These are phyloP conservation scores for Penicillium paradoxum DNA, from an alignment of 495 filamentous ascomycete genomes.

Conservation along the genomic window DNA sequence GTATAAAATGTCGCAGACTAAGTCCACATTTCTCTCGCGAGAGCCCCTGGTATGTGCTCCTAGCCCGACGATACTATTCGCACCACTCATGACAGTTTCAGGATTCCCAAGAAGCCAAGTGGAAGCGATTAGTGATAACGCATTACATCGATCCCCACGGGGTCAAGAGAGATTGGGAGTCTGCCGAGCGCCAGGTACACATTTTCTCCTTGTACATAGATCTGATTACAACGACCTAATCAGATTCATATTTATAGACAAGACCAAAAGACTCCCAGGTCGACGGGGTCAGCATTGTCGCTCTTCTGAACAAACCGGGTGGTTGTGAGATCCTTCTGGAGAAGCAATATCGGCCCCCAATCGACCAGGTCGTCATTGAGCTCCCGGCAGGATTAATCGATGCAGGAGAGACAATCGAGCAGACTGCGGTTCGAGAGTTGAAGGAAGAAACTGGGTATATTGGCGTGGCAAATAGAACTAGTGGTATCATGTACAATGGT, in stretches of 20 bases:
- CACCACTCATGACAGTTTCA: constrained; percentile 4
- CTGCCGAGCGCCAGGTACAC: constrained; percentile 55
- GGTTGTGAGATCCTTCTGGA: constrained; percentile 67
- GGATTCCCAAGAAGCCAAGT: constrained; percentile 52
- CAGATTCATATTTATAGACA: constrained; percentile 34
- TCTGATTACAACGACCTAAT: background rate
- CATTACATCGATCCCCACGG: constrained; percentile 63
- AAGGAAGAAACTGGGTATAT: constrained; percentile 84
- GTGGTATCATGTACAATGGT: constrained; percentile 81
- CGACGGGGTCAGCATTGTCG: constrained; percentile 78
- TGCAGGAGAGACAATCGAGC: constrained; percentile 61
- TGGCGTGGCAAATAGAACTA: constrained; percentile 56
- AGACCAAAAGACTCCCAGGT: constrained; percentile 58
- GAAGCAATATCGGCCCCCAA: constrained; percentile 73
- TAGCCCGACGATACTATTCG: background rate
- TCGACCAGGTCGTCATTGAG: constrained; percentile 66
- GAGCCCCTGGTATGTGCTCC: constrained; percentile 2
- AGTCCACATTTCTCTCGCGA: constrained; percentile 2
- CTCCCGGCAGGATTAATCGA: constrained; percentile 78
- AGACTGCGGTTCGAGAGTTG: constrained; percentile 69
- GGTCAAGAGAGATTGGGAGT: constrained; percentile 63
- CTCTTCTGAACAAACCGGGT: constrained; percentile 63
- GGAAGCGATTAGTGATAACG: constrained; percentile 61
- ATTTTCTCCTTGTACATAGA: background rate
- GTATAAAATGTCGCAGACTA: background rate